Evolutionary conservation across 2,329 filamentous ascomycete genomes (phyloP), one percentile per base, ranked within the genome.

Genomic region (Xylaria sp.): DNA sequence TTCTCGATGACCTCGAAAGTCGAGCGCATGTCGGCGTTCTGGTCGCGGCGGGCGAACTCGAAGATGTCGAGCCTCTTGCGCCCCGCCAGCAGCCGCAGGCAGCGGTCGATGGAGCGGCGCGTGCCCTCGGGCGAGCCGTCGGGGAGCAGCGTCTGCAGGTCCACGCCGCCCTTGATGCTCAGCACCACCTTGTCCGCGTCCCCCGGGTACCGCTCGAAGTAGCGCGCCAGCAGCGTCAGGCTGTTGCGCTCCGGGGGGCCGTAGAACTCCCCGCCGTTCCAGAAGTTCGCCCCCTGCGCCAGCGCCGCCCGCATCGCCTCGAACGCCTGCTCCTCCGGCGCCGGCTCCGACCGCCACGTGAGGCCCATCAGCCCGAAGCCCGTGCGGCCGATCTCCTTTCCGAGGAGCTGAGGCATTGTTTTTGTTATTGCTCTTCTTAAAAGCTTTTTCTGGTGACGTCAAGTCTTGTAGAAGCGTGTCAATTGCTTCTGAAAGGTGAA

Each of bases 251-350:
- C 72, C 0, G 74, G 74, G 2, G 71, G 64, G 16, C 82, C 82
- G 68, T 86, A 86, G 57, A 84, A 75, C 59, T 83, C 78, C 53
- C 77, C 81, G 6, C 72, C 80, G 52, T 84, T 84, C 81, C 82
- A 85, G 52, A 74, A 72, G 61, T 71, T 69, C 44, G 67, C 69
- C 19, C 72, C 69, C 29, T 65, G 56, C 11, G 64, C 60, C 8
- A 82, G 68, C 1, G 79, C 69, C 41, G 77, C 75, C 62, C 77
- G 76, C 67, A 84, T 73, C 11, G 79, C 74, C 48, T 74, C 73
- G 59, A 81, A 77, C 8, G 73, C 67, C 55, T 75, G 65, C 55
- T 77, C 74, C 41, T 72, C 63, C 2, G 75, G 57, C 11, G 65
- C 63, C 7, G 60, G 57, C 1, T 63, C 52, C 7, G 47, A 16